Percentiles rank a stretch among this genome's conserved stretches.
phyloP scores from a whole-genome alignment of 208 protist species.

The Lotmaria passim region DNA sequence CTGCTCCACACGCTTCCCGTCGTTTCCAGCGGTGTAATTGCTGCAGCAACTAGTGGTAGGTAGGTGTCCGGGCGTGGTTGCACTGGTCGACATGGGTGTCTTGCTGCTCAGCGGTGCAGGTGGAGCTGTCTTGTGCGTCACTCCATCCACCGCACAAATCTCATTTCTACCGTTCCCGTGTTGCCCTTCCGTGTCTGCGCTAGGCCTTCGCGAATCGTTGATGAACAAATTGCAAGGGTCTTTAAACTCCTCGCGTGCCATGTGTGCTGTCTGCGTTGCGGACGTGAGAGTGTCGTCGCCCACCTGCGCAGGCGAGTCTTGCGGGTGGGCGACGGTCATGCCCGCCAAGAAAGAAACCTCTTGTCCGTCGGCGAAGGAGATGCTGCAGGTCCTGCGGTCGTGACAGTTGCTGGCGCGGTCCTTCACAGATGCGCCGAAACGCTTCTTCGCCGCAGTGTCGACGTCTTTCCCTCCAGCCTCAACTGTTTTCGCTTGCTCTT shows the following conservation, averaged over 20 bases:
- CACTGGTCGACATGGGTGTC: background rate
- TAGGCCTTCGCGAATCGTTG: background rate
- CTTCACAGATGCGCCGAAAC: too few species aligned
- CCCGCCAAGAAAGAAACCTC: constrained; percentile 9
- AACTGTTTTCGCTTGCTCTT: background rate
- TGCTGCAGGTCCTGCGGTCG: background rate
- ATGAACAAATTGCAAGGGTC: background rate
- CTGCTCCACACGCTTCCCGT: constrained; percentile 5
- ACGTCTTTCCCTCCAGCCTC: background rate
- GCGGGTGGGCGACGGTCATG: background rate
- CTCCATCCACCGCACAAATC: background rate
- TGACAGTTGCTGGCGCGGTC: background rate
- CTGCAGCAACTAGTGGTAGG: background rate
- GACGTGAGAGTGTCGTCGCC: constrained; percentile 10
- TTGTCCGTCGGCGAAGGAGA: background rate
- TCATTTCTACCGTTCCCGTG: background rate
- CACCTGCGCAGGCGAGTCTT: constrained; percentile 6
- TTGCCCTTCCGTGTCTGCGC: background rate
- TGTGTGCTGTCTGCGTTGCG: constrained; percentile 3
- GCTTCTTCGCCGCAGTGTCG: background rate
- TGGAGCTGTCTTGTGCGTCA: background rate
- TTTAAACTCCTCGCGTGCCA: constrained; percentile 4
- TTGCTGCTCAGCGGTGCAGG: background rate
- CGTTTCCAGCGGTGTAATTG: background rate
- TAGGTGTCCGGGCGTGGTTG: background rate